Conservation (phyloP, 371 early-diverging fungal species). For the Zancudomyces culisetae region DNA sequence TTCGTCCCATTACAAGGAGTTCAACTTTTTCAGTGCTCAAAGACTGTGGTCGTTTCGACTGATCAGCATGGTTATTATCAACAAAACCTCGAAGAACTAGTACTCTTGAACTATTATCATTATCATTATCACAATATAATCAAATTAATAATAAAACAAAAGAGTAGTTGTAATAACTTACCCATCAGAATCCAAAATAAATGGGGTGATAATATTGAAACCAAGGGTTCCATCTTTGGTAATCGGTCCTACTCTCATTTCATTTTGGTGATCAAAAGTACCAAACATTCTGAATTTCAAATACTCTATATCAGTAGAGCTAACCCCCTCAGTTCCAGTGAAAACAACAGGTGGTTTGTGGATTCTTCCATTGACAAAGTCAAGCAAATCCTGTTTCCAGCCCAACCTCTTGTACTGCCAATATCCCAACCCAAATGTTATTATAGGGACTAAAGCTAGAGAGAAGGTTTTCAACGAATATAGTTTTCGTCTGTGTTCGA, state of each 20-base stretch:
- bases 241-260: slow-evolving; percentile 62
- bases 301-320: slow-evolving; percentile 42
- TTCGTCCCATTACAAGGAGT: slow-evolving; percentile 26
- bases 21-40: slow-evolving; percentile 10
- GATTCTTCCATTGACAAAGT: slow-evolving; percentile 44
- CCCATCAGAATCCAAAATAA: no score
- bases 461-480: slow-evolving; percentile 21
- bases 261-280: slow-evolving; percentile 44
- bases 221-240: slow-evolving; percentile 56
- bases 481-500: slow-evolving; percentile 14
- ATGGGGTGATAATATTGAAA: slow-evolving; percentile 67
- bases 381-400: slow-evolving; percentile 72
- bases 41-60: slow-evolving; percentile 28
- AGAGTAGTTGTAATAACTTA: no score
- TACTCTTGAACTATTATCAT: slow-evolving; percentile 50
- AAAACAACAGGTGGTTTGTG: slow-evolving; percentile 41
- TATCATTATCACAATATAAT: no score
- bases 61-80: slow-evolving; percentile 41
- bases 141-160: no score
- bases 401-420: slow-evolving; percentile 83
- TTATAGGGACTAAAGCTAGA: slow-evolving; percentile 44
- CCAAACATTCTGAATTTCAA: slow-evolving; percentile 49
- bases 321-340: slow-evolving; percentile 35
- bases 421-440: slow-evolving; percentile 64
- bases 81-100: slow-evolving; percentile 84